Evolutionary conservation across 2,329 filamentous ascomycete genomes (phyloP).

Genomic region (Plectosphaerella plurivora): DNA sequence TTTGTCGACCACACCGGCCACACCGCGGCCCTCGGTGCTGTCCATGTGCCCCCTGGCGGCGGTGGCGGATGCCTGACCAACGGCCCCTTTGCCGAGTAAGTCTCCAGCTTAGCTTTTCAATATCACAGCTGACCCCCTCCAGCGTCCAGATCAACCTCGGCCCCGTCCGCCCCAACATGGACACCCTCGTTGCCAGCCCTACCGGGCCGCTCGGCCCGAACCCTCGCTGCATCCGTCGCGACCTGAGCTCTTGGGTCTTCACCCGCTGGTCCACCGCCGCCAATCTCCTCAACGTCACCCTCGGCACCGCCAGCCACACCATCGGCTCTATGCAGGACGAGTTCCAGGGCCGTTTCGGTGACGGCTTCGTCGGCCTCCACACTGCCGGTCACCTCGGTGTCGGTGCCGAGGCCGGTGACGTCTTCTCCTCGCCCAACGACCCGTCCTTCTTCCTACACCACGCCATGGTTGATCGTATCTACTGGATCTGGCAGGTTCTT

Average conservation of each 20-base stretch:
- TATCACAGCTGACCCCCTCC: not conserved
- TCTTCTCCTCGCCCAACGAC: conserved; percentile 17
- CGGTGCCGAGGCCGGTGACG: conserved; percentile 16
- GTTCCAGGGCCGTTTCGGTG: conserved; percentile 21
- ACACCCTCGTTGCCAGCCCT: conserved; percentile 1
- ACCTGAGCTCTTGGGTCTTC: conserved; percentile 11
- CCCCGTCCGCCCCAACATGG: conserved; percentile 16
- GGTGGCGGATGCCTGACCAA: conserved; percentile 50
- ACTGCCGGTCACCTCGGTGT: conserved; percentile 20
- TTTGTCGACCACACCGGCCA: too few relatives aligned
- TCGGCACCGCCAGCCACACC: conserved; percentile 9
- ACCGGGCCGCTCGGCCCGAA: conserved; percentile 13
- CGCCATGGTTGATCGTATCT: conserved; percentile 18
- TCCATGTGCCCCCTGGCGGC: too few relatives aligned
- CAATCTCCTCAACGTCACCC: conserved; percentile 17
- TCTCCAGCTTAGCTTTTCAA: not conserved
- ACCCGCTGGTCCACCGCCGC: not conserved
- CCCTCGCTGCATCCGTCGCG: conserved; percentile 25
- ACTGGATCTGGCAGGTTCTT: conserved; percentile 21
- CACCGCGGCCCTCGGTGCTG: too few relatives aligned
- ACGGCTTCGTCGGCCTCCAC: conserved; percentile 3
- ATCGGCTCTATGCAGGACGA: conserved; percentile 21
- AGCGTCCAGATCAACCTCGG: conserved; percentile 22
- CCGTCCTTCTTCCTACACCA: conserved; percentile 19
- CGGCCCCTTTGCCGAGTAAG: conserved; percentile 46